These are phyloP conservation scores for Tephrocybe sp. DNA, from an alignment of 768 basidiomycete genomes.

Conservation along the genomic window DNA sequence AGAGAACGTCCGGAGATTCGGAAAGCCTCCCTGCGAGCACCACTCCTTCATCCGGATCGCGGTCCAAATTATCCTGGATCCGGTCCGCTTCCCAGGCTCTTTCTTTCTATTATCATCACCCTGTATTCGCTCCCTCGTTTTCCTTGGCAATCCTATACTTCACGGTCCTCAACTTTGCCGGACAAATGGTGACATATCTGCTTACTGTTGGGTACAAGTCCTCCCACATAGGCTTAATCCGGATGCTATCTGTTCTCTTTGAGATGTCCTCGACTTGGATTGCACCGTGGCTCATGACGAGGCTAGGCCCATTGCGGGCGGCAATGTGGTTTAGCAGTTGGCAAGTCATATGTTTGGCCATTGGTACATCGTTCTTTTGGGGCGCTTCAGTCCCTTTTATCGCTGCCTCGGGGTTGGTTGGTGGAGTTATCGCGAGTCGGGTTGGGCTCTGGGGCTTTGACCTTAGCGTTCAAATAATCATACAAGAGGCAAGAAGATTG, in stretches of 20 bases:
- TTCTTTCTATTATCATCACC: slow-evolving; percentile 20
- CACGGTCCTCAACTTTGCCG: slow-evolving; percentile 28
- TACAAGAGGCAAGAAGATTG: slow-evolving; percentile 22
- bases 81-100: slow-evolving; percentile 8
- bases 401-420: slow-evolving; percentile 20
- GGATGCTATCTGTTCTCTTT: slow-evolving; percentile 21
- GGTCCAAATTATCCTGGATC: neutral
- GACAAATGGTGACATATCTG: slow-evolving; percentile 29
- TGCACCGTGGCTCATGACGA: slow-evolving; percentile 21
- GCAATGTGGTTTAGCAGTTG: slow-evolving; percentile 30
- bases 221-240: slow-evolving; percentile 20
- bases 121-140: slow-evolving; percentile 23
- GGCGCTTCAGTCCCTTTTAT: slow-evolving; percentile 5
- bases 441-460: slow-evolving; percentile 31
- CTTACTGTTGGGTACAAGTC: slow-evolving; percentile 23
- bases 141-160: slow-evolving; percentile 26
- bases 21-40: neutral
- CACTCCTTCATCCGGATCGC: neutral
- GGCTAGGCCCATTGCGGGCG: slow-evolving; percentile 24
- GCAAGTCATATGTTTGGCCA: slow-evolving; percentile 23
- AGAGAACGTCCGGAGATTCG: neutral
- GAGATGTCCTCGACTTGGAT: slow-evolving; percentile 30
- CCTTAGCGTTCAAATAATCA: slow-evolving; percentile 25
- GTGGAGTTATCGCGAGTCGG: slow-evolving; percentile 23
- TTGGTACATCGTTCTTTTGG: slow-evolving; percentile 20